These are phyloP conservation scores for Alternaria consortialis DNA, from an alignment of 2,329 filamentous ascomycete species.

Conservation along the genomic window DNA sequence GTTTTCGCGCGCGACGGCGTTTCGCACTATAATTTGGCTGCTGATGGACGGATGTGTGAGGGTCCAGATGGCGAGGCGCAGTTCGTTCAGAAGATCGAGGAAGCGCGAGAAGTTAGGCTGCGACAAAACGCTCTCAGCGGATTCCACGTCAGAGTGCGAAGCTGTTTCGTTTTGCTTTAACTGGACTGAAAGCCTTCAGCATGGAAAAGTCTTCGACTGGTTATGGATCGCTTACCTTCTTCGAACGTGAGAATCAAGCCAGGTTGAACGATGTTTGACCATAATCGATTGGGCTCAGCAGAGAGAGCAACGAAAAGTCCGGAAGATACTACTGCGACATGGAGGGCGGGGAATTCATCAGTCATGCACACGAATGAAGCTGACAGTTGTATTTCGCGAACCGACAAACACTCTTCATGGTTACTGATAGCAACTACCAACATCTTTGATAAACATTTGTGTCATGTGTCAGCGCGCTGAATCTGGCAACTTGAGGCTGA, in stretches of 20 bases:
- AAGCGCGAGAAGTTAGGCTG: neutral
- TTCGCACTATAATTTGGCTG: neutral
- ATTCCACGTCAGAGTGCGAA: no score
- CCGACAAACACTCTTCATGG: neutral
- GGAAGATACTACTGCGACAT: neutral
- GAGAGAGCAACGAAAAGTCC: neutral
- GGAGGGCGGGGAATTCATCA: neutral
- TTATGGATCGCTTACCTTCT: no score
- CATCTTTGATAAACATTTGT: neutral
- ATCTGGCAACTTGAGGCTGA: neutral
- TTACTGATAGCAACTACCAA: neutral
- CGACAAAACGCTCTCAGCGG: neutral
- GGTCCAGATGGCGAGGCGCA: neutral
- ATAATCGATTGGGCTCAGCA: neutral
- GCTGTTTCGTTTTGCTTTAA: no score
- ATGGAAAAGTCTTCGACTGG: no score
- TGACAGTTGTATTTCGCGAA: neutral
- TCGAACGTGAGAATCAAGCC: neutral
- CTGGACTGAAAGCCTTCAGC: no score
- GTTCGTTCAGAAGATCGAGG: neutral
- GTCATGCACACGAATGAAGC: neutral
- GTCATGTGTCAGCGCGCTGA: neutral
- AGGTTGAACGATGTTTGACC: neutral
- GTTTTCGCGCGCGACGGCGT: neutral
- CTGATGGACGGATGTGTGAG: neutral